Evolutionary conservation across 805 yeast genomes (phyloP).

Genomic region (Saccharomycopsis synnaedendra): DNA sequence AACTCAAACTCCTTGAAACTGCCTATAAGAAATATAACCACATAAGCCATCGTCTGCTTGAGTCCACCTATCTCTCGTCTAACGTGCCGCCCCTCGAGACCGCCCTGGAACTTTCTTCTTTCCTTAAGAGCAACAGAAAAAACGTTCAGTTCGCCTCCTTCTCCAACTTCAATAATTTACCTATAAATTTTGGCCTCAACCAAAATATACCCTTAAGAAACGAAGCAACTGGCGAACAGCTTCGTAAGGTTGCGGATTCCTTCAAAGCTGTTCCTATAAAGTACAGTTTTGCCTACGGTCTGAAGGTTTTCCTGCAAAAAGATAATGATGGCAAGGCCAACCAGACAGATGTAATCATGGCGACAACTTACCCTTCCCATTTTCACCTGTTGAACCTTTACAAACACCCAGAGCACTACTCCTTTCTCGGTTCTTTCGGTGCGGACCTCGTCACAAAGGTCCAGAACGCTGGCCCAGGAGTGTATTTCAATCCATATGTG

Average conservation of each 20-base stretch:
- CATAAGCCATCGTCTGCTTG: slow-evolving; percentile 11
- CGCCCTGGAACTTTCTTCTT: slow-evolving; percentile 3
- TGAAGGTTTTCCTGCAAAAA: slow-evolving; percentile 82
- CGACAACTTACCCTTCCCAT: slow-evolving; percentile 59
- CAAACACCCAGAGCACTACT: slow-evolving; percentile 68
- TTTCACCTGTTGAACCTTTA: slow-evolving; percentile 71
- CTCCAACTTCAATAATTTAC: slow-evolving; percentile 14
- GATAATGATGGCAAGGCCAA: slow-evolving; percentile 34
- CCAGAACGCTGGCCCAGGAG: slow-evolving; percentile 75
- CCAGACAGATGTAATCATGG: slow-evolving; percentile 79
- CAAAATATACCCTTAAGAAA: slow-evolving; percentile 12
- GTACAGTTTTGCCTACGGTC: slow-evolving; percentile 88
- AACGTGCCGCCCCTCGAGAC: slow-evolving; percentile 12
- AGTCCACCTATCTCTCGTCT: slow-evolving; percentile 19
- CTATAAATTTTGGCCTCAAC: slow-evolving; percentile 14
- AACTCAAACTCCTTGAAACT: slow-evolving; percentile 8
- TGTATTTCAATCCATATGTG: slow-evolving; percentile 88
- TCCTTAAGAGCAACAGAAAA: slow-evolving; percentile 3
- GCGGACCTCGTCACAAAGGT: slow-evolving; percentile 42
- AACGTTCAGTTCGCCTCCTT: slow-evolving; percentile 5
- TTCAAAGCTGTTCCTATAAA: slow-evolving; percentile 58
- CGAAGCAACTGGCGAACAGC: neutral
- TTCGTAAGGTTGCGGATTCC: slow-evolving; percentile 17
- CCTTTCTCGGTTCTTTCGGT: slow-evolving; percentile 52
- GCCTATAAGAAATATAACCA: slow-evolving; percentile 17